Base-by-base conservation (phyloP, 164 flowering plant genomes). In the Magnolia officinalis region DNA sequence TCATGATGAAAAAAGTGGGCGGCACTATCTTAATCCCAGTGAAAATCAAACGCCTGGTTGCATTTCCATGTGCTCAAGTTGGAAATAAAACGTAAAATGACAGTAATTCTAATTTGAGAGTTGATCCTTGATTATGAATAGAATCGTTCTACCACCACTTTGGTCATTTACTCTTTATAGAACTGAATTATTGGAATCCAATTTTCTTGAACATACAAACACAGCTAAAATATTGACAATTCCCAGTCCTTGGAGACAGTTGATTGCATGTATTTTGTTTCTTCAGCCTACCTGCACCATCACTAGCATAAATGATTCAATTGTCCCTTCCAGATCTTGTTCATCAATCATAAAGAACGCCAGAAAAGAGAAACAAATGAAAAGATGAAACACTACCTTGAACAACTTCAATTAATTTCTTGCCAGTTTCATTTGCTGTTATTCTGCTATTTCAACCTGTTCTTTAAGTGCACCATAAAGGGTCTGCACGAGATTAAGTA, bases 401-500 rank as follows among this genome's bases (percentile, higher is more conserved):
- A 1, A 1, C n/a, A 31, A 16, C 16, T 26, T 24, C 49, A 31
- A 26, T 16, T 14, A 67, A 31, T 67, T 19, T 11, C 49, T 18
- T 29, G 3, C 71, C 37, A 31, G 31, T 19, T 67, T 67, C 50
- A 67, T 4, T 31, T 31, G 5, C 71, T 10, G 61, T 10, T 16
- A 26, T 55, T 26, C 71, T 26, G 31, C 71, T 24, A 3, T 14
- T 19, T 31, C 19, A 16, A 31, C 50, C 72, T 91, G 80, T 76
- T 90, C 86, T 79, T 87, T 71, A 51, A 92, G 82, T 70, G 86
- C 79, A 70, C 71, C 81, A 75, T 85, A 76, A 67, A 92, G 80
- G 55, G 81, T 74, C 81, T 93, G 90, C 24, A 89, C 92, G 71
- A 90, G 77, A 79, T 84, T 82, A 24, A 95, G 96, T 70, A 95